These are phyloP conservation scores for Phytophthora cactorum DNA, from an alignment of 352 stramenopile species.

Conservation along the genomic window DNA sequence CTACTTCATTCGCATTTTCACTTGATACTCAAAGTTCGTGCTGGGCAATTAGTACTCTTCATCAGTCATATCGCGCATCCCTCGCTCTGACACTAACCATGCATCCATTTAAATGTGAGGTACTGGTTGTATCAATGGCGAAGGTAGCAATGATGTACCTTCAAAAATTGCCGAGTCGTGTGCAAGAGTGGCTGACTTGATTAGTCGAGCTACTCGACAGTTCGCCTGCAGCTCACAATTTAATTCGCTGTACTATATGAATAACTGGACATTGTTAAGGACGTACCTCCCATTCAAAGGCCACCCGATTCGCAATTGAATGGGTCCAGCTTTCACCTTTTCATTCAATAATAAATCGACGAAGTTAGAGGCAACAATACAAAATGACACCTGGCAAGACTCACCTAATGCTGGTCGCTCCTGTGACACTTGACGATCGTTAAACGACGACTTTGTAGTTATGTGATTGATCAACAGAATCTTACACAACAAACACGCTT, in stretches of 20 bases:
- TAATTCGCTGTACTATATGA: neutral
- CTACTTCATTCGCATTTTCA: neutral
- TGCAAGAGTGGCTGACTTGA: slow-evolving; percentile 57
- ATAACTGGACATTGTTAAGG: neutral
- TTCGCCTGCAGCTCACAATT: slow-evolving; percentile 33
- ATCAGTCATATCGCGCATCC: slow-evolving; percentile 29
- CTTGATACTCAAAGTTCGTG: neutral
- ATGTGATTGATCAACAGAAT: slow-evolving; percentile 77
- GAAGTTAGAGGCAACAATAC: neutral
- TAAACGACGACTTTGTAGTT: slow-evolving; percentile 54
- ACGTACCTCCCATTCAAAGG: slow-evolving; percentile 75
- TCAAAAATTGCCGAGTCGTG: slow-evolving; percentile 48
- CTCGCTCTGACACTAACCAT: slow-evolving; percentile 32
- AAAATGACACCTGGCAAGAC: neutral
- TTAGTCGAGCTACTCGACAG: slow-evolving; percentile 44
- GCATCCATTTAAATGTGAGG: neutral
- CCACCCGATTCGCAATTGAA: slow-evolving; percentile 62
- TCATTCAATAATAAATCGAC: neutral
- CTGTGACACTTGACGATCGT: slow-evolving; percentile 19
- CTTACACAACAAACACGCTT: slow-evolving; percentile 28
- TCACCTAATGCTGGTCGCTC: slow-evolving; percentile 44
- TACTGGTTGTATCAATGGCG: neutral
- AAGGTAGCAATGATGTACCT: slow-evolving; percentile 26
- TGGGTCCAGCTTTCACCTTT: slow-evolving; percentile 78
- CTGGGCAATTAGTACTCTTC: slow-evolving; percentile 23